Base-by-base conservation (phyloP, 345 rosid genomes). In the Gossypium anomalum region DNA sequence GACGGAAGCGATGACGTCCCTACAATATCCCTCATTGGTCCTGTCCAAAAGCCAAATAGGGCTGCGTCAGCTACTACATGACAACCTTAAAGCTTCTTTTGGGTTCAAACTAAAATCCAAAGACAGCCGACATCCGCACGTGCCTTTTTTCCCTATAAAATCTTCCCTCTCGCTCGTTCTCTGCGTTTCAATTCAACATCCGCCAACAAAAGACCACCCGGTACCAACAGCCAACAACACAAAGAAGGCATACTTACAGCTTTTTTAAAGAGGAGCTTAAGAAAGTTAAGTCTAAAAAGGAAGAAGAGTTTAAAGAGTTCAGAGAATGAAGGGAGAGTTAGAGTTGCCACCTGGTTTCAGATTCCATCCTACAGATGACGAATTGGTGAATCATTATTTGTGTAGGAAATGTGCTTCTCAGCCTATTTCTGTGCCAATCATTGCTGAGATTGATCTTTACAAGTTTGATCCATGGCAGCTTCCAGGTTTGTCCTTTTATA, bases 301-400 rank as follows among this genome's bases (percentile, higher is more conserved):
- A 13, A 47, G 14, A 47, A 52, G 58, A 19, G 34, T 57, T 57
- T 34, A 34, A 34, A 59, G 38, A 59, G 64, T 11, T 45, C 2
- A 41, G 62, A 55, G 15, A 60, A 88, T 85, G 90, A 85, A 67
- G 76, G 81, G 77, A 27, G 92, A 82, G 80, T 25, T 94, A 7
- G 85, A 86, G 58, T 80, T 94, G 52, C 98, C 98, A 52, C 81
- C 97, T 0, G 98, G 98, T 44, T 92, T 94, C 85, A 85, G 98
- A 85, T 94, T 94, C 67, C 97, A 94, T 62, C 98, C 98, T 1
- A 94, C 98, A 3, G 98, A 94, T 65, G 97, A 90, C 13, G 98
- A 94, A 81, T 76, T 94, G 41, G 97, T 94, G 65, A 88, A 82
- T 77, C 90, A 86, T 66, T 94, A 94, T 69, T 79, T 94, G 68